These are phyloP conservation scores for Aspergillus udagawae DNA, from an alignment of 2,329 filamentous ascomycete genomes.

Conservation along the genomic window DNA sequence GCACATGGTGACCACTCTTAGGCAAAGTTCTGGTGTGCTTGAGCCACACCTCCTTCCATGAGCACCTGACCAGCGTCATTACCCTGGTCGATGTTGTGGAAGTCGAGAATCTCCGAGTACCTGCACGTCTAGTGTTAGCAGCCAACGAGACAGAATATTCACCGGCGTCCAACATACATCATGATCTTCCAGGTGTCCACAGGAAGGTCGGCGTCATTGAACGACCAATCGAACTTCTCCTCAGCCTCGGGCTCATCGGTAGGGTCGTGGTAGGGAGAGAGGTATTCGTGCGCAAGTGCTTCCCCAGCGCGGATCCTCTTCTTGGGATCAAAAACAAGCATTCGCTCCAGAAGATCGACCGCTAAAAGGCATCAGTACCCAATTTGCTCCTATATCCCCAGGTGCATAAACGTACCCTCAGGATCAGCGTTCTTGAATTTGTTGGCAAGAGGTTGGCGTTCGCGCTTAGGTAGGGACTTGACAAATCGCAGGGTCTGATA, in stretches of 20 bases:
- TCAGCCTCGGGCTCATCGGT: conserved; percentile 93
- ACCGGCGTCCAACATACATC: conserved; percentile 65
- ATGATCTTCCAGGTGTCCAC: conserved; percentile 99
- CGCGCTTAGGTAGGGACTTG: conserved; percentile 91
- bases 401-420: conserved; percentile 54
- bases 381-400: not conserved
- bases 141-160: not conserved
- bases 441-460: conserved; percentile 76
- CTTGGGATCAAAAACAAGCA: conserved; percentile 98
- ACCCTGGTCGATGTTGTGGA: conserved; percentile 78
- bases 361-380: conserved; percentile 49
- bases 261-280: conserved; percentile 94
- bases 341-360: conserved; percentile 87
- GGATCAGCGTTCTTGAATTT: conserved; percentile 97
- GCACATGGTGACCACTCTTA: conserved; percentile 8
- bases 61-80: conserved; percentile 30
- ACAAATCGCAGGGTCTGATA: conserved; percentile 90
- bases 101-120: conserved; percentile 98
- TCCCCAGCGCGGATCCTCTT: conserved; percentile 85
- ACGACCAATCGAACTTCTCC: conserved; percentile 99
- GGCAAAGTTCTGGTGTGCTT: conserved; percentile 24
- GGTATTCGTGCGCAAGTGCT: conserved; percentile 86
- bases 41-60: conserved; percentile 22
- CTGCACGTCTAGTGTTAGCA: conserved; percentile 43
- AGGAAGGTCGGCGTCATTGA: conserved; percentile 95